Percentiles rank a stretch among this genome's conserved stretches.
Evolutionary conservation across 106 monocot species (phyloP).

Genomic region (Apostasia shenzhenica): DNA sequence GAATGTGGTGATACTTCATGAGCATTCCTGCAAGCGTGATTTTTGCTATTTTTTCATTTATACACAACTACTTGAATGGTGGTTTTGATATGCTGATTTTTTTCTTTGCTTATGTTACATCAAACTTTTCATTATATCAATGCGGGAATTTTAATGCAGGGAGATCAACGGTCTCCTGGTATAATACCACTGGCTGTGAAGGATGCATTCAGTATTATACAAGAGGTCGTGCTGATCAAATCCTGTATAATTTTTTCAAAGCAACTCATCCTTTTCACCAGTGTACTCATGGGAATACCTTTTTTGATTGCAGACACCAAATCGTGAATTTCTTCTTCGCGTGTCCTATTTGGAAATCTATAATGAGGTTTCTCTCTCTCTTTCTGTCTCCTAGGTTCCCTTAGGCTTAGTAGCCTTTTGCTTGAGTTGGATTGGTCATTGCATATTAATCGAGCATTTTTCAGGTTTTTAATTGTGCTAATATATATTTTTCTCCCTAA

Average conservation of each 20-base stretch:
- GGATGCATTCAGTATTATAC: constrained; percentile 95
- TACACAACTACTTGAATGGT: no score
- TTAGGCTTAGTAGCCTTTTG: background rate
- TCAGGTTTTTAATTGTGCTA: no score
- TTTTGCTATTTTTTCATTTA: no score
- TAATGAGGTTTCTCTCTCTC: constrained; percentile 63
- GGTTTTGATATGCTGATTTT: no score
- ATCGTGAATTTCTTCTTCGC: constrained; percentile 89
- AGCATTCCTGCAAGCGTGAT: no score
- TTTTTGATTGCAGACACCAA: constrained; percentile 62
- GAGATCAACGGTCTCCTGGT: constrained; percentile 97
- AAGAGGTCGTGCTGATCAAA: constrained; percentile 47
- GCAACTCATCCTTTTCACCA: background rate
- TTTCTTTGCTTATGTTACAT: no score
- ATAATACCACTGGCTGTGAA: constrained; percentile 97
- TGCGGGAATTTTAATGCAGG: constrained; percentile 34
- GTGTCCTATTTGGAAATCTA: constrained; percentile 98
- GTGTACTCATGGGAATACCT: background rate
- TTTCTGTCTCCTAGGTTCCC: background rate
- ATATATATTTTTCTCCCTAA: no score
- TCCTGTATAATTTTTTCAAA: background rate
- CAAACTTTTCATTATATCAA: no score
- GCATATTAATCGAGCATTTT: no score
- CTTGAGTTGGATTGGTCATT: background rate
- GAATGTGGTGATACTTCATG: no score